These are phyloP conservation scores for Chaetomium cochliodes DNA, from an alignment of 495 filamentous ascomycete genomes.

Conservation along the genomic window DNA sequence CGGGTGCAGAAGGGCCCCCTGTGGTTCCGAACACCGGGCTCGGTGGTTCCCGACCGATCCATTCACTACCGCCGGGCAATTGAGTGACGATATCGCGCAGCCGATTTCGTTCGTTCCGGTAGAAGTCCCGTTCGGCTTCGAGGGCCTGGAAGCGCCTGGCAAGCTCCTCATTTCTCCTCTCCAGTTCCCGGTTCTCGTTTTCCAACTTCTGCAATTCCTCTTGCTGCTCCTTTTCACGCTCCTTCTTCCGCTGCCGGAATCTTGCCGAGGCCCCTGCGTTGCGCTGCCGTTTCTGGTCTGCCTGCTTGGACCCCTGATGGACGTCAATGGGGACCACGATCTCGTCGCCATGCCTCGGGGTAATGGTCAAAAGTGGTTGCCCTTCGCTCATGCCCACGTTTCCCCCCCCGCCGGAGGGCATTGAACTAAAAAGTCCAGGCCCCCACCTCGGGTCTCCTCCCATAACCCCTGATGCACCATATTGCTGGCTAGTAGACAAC, in stretches of 20 bases:
- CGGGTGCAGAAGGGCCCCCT: constrained; percentile 33
- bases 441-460: constrained; percentile 42
- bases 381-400: constrained; percentile 42
- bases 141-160: constrained; percentile 49
- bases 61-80: constrained; percentile 51
- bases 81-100: constrained; percentile 61
- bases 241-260: constrained; percentile 84
- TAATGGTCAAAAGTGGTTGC: constrained; percentile 44
- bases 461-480: constrained; percentile 23
- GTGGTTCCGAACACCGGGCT: constrained; percentile 44
- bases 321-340: constrained; percentile 67
- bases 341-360: constrained; percentile 44
- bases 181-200: constrained; percentile 52
- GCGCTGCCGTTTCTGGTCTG: constrained; percentile 87
- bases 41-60: constrained; percentile 48
- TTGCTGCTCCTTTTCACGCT: constrained; percentile 76
- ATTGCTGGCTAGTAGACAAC: constrained; percentile 25
- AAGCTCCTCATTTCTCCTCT: constrained; percentile 46
- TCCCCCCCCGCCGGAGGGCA: constrained; percentile 25
- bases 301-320: constrained; percentile 77
- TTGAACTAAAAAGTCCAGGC: constrained; percentile 19
- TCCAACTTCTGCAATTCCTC: constrained; percentile 62
- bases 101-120: constrained; percentile 59
- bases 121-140: constrained; percentile 48
- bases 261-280: constrained; percentile 91